These are phyloP conservation scores for Lachnellula willkommii DNA, from an alignment of 2,329 filamentous ascomycete genomes.

Conservation along the genomic window DNA sequence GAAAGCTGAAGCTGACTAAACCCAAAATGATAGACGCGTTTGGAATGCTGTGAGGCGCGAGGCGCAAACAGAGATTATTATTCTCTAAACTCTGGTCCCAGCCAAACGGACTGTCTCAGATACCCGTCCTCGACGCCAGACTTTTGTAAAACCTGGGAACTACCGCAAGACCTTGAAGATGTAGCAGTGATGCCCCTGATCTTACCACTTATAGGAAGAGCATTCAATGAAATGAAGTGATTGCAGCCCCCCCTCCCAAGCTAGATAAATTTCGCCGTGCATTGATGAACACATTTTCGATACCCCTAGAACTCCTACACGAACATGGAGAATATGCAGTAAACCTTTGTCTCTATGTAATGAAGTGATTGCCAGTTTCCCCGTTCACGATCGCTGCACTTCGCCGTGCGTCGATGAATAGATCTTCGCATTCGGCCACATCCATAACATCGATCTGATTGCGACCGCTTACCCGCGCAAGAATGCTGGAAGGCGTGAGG, in stretches of 20 bases:
- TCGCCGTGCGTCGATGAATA: conserved; percentile 77
- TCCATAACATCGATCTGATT: conserved; percentile 72
- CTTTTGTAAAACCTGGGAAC: conserved; percentile 9
- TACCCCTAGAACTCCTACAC: conserved; percentile 44
- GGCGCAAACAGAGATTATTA: conserved; percentile 15
- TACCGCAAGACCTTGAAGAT: background rate
- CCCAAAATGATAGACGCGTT: conserved; percentile 11
- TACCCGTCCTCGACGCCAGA: conserved; percentile 8
- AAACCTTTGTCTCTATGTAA: conserved; percentile 20
- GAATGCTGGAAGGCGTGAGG: conserved; percentile 62
- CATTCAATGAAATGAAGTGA: conserved; percentile 43
- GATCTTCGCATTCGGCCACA: conserved; percentile 73
- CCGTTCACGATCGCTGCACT: conserved; percentile 65
- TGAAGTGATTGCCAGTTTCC: conserved; percentile 58
- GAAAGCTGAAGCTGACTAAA: conserved; percentile 12
- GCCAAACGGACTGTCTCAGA: conserved; percentile 13
- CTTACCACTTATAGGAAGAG: conserved; percentile 1
- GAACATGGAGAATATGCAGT: background rate
- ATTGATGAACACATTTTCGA: conserved; percentile 78
- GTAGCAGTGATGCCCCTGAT: background rate
- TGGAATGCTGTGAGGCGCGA: conserved; percentile 10
- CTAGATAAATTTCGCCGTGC: conserved; percentile 70
- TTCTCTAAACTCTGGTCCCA: conserved; percentile 5
- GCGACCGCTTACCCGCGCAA: conserved; percentile 78
- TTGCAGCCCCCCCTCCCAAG: conserved; percentile 57